Evolutionary conservation across 306 rosid genomes (phyloP).

Genomic region (Cucumis cinereus): DNA sequence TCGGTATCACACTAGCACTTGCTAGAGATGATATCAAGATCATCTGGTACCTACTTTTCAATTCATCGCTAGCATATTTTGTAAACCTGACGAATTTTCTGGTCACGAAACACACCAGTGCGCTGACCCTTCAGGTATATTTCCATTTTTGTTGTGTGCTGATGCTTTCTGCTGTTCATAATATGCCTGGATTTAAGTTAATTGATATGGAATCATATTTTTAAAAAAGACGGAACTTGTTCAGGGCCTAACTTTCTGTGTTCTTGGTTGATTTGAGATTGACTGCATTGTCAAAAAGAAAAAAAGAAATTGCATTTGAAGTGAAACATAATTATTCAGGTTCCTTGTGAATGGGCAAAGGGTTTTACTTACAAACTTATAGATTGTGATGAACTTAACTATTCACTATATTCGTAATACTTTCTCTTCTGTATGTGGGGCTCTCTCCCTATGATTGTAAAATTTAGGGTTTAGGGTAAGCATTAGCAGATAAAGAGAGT

Average conservation of each 20-base stretch:
- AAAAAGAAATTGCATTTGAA: not conserved
- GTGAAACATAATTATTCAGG: not conserved
- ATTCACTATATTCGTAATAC: not conserved
- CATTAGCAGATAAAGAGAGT: not conserved
- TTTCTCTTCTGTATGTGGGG: not conserved
- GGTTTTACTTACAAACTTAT: not conserved
- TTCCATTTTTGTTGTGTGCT: not conserved
- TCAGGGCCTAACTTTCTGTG: not conserved
- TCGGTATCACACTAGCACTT: constrained; percentile 14
- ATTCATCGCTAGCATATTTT: constrained; percentile 14
- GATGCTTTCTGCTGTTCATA: not conserved
- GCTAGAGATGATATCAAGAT: constrained; percentile 14
- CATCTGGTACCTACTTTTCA: constrained; percentile 19
- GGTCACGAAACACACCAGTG: constrained; percentile 17
- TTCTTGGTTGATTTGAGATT: not conserved
- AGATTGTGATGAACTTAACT: not conserved
- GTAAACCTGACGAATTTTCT: constrained; percentile 15
- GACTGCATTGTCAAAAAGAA: not conserved
- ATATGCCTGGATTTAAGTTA: not conserved
- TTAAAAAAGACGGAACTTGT: not conserved
- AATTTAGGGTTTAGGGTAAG: no score
- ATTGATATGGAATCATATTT: not conserved
- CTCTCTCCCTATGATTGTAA: not conserved
- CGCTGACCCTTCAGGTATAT: constrained; percentile 16
- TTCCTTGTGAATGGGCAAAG: not conserved